Evolutionary conservation across 805 yeast species (phyloP).

Genomic region (Sugiyamaella qingdaonensis): DNA sequence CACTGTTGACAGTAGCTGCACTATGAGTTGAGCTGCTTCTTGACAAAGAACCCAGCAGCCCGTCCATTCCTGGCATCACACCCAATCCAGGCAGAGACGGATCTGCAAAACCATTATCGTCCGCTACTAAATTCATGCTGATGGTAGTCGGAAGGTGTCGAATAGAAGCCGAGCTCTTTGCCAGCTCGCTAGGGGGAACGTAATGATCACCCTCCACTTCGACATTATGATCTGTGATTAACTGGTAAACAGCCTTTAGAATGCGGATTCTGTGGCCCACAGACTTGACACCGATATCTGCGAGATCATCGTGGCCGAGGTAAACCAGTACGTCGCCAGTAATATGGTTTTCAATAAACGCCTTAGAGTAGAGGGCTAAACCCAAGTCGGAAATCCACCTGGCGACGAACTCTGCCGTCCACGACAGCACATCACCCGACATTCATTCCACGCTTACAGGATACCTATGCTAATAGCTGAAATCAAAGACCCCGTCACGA

Average conservation of each 20-base stretch:
- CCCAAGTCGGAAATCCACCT: conserved; percentile 23
- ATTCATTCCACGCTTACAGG: neutral
- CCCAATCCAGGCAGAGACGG: neutral
- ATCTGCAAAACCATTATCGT: neutral
- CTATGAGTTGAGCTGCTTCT: neutral
- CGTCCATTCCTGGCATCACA: neutral
- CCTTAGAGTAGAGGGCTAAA: conserved; percentile 20
- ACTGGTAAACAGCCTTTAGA: conserved; percentile 54
- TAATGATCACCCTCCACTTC: conserved; percentile 25
- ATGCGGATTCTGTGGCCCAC: conserved; percentile 55
- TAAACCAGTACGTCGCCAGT: conserved; percentile 71
- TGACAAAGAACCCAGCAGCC: neutral
- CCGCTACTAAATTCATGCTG: neutral
- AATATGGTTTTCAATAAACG: conserved; percentile 47
- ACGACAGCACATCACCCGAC: conserved; percentile 17
- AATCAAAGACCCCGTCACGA: neutral
- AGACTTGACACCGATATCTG: conserved; percentile 61
- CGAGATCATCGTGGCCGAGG: conserved; percentile 63
- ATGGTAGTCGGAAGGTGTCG: neutral
- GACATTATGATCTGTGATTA: conserved; percentile 34
- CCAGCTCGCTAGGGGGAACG: conserved; percentile 31
- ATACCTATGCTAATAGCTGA: too few species aligned
- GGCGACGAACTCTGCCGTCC: conserved; percentile 22
- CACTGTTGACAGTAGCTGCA: neutral
- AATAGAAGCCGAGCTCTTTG: neutral